Evolutionary conservation across 169 alveolate species (phyloP).

Genomic region (Cryptosporidium sp.): DNA sequence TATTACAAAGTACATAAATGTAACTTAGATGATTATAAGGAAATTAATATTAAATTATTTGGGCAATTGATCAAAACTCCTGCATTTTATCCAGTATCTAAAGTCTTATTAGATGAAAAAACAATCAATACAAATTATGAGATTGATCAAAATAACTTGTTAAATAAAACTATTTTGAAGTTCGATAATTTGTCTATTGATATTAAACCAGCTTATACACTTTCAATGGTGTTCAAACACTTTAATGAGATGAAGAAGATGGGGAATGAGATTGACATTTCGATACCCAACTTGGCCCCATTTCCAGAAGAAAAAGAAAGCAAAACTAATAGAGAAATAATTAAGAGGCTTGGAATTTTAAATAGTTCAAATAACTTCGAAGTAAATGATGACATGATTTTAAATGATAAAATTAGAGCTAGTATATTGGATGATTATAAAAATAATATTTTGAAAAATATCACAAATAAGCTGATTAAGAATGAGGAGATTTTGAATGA

Average conservation of each 20-base stretch:
- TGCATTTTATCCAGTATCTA: constrained; percentile 44
- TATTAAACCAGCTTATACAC: constrained; percentile 62
- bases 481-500: constrained; percentile 65
- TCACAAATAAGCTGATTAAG: constrained; percentile 16
- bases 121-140: background rate
- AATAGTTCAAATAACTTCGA: constrained; percentile 5
- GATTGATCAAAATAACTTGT: constrained; percentile 30
- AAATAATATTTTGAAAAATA: constrained; percentile 15
- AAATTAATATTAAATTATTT: constrained; percentile 56
- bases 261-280: constrained; percentile 51
- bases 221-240: constrained; percentile 55
- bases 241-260: constrained; percentile 69
- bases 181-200: constrained; percentile 62
- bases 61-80: constrained; percentile 67
- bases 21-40: constrained; percentile 64
- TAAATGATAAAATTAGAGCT: constrained; percentile 36
- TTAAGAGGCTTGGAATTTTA: background rate
- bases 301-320: constrained; percentile 53
- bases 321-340: background rate
- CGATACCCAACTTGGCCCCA: constrained; percentile 52
- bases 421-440: constrained; percentile 33
- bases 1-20: constrained; percentile 46
- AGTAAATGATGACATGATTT: constrained; percentile 18
- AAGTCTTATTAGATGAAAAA: background rate
- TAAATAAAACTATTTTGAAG: constrained; percentile 9